phyloP scores from a whole-genome alignment of 306 rosid species.

The Cucumis melo region DNA sequence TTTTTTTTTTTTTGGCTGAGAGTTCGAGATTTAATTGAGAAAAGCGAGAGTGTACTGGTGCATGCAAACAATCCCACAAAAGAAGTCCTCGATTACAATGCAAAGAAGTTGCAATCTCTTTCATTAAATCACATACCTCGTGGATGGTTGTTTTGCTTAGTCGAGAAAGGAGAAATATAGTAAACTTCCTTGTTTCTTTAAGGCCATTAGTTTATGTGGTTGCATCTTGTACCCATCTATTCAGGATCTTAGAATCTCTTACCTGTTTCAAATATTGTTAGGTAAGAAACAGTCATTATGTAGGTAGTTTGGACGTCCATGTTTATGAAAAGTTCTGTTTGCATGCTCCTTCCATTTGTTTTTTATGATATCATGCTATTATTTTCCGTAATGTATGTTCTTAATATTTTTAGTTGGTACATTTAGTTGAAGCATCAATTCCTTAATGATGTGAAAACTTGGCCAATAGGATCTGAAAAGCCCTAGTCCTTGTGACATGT shows the following conservation, averaged over 20 bases:
- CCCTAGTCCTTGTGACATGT: no score
- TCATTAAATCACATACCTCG: background rate
- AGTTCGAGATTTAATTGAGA: background rate
- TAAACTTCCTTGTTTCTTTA: background rate
- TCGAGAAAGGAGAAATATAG: background rate
- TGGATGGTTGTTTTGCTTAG: background rate
- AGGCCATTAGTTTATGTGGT: background rate
- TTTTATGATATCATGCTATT: background rate
- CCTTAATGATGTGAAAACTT: background rate
- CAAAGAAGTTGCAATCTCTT: background rate
- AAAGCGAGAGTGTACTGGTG: no score
- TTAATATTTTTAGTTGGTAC: background rate
- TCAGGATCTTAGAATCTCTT: background rate
- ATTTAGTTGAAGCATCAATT: background rate
- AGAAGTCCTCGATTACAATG: background rate
- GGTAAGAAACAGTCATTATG: background rate
- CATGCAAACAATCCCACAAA: background rate
- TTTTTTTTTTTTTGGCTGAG: background rate
- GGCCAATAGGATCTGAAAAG: no score
- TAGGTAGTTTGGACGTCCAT: background rate
- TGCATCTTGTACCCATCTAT: background rate
- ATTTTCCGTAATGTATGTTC: background rate
- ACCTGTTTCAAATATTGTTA: background rate
- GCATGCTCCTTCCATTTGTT: background rate
- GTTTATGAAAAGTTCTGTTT: background rate